Conservation (phyloP, 768 basidiomycete genomes). For the Mycena kentingensis region DNA sequence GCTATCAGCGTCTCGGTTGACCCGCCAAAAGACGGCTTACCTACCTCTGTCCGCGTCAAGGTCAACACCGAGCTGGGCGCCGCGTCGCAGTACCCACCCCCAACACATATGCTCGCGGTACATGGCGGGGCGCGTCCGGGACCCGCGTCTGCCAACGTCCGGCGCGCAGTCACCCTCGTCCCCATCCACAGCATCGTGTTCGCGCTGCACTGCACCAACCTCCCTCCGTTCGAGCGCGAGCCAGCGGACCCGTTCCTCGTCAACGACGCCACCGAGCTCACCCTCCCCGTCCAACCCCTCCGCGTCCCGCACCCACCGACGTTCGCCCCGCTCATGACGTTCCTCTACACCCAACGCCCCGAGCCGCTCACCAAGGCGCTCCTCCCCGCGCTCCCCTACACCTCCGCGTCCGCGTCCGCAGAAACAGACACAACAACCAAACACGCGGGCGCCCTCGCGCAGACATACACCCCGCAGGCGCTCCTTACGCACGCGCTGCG, state of each 20-base stretch:
- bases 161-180: slow-evolving; percentile 36
- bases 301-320: slow-evolving; percentile 51
- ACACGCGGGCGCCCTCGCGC: slow-evolving; percentile 39
- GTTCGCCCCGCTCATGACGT: slow-evolving; percentile 46
- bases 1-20: slow-evolving; percentile 39
- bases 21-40: slow-evolving; percentile 37
- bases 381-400: slow-evolving; percentile 38
- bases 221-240: slow-evolving; percentile 42
- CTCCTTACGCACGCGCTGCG: slow-evolving; percentile 50
- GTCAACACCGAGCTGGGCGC: slow-evolving; percentile 34
- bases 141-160: not conserved
- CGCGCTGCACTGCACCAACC: slow-evolving; percentile 50
- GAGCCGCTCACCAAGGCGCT: slow-evolving; percentile 41
- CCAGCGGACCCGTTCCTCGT: slow-evolving; percentile 31
- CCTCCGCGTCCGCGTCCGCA: slow-evolving; percentile 30
- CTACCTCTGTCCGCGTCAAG: slow-evolving; percentile 44
- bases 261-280: slow-evolving; percentile 34
- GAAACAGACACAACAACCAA: slow-evolving; percentile 13
- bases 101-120: slow-evolving; percentile 39
- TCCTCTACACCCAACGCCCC: slow-evolving; percentile 54
- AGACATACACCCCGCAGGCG: slow-evolving; percentile 45
- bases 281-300: slow-evolving; percentile 55
- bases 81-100: slow-evolving; percentile 19
- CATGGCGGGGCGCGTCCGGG: slow-evolving; percentile 17
- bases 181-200: slow-evolving; percentile 56